Evolutionary conservation across 2,329 filamentous ascomycete genomes (phyloP), one percentile per base, ranked within the genome.

Genomic region (Elsinoe batatas): DNA sequence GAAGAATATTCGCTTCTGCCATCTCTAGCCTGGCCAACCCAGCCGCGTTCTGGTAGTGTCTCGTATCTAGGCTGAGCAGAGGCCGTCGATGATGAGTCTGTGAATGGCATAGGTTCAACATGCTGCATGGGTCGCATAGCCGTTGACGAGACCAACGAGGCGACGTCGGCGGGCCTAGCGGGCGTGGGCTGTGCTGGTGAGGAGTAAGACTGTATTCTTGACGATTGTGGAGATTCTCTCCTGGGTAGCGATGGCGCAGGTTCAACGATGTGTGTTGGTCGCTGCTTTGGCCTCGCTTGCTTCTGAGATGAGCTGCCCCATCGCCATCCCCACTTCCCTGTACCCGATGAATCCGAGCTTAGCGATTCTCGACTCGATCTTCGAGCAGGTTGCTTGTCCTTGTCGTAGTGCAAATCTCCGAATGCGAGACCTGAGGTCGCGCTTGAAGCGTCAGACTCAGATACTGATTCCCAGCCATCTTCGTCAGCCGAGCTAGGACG

Each of bases 51-150:
- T 5, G 26, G 7, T 30, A 1, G 37, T 2, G 3, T 40, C 26
- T 38, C 47, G 18, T 51, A 51, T 15, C 47, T n/a, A 8, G 47
- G 35, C 26, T 33, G 44, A n/a, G 17, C 47, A 15, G 76, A 79
- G 60, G 88, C 83, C 61, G 84, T 84, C 22, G 72, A 75, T 17
- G 71, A 74, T 5, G 82, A 81, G 60, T 91, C 87, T 2, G 78
- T 78, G 1, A 84, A 84, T 3, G 84, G 79, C 32, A 84, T 72
- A 6, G 87, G 81, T 61, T 83, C 84, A 33, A 88, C 79, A 30
- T 80, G 76, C 63, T 84, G 82, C 70, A 88, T 72, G 8, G 76
- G 68, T 67, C 69, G 64, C 40, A 76, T 72, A 59, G 72, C 74
- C 60, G 67, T 74, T 8, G 44, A 55, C 40, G 38, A 51, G n/a